A percentile compares a stretch with the other conserved stretches of the same genome.
phyloP scores from a whole-genome alignment of 306 rosid species.

The Mimosa bimucronata region DNA sequence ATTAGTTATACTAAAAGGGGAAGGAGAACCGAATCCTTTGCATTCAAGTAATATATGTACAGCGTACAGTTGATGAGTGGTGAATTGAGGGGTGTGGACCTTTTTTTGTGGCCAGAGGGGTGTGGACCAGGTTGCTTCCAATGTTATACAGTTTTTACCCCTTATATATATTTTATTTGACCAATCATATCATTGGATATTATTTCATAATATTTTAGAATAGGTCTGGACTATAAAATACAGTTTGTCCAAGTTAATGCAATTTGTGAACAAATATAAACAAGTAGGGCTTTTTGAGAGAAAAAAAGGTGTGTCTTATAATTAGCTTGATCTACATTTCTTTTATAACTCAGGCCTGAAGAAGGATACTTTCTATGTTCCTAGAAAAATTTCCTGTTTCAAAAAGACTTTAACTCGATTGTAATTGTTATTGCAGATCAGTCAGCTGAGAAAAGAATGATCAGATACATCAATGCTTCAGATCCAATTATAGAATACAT shows the following conservation, averaged over 20 bases:
- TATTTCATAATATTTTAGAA: background rate
- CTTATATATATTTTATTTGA: background rate
- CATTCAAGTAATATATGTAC: background rate
- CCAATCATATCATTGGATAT: background rate
- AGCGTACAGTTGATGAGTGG: background rate
- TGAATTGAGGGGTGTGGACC: too few relatives aligned
- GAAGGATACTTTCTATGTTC: background rate
- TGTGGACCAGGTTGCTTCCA: background rate
- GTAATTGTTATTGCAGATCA: constrained; percentile 53
- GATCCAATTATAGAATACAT: constrained; percentile 76
- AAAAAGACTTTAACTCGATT: constrained; percentile 4
- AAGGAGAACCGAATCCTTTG: background rate
- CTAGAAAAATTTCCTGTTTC: background rate
- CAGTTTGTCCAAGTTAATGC: background rate
- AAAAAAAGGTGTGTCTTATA: background rate
- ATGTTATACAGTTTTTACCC: background rate
- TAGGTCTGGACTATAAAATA: background rate
- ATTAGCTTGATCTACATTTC: background rate
- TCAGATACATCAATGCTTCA: constrained; percentile 70
- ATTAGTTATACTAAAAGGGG: background rate
- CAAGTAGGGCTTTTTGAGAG: background rate
- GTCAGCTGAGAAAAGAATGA: constrained; percentile 88
- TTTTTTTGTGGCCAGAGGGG: too few relatives aligned
- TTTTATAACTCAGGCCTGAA: background rate
- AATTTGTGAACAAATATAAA: background rate